Evolutionary conservation across 1,139 yeast species (phyloP).

Genomic region (Diutina sp.): DNA sequence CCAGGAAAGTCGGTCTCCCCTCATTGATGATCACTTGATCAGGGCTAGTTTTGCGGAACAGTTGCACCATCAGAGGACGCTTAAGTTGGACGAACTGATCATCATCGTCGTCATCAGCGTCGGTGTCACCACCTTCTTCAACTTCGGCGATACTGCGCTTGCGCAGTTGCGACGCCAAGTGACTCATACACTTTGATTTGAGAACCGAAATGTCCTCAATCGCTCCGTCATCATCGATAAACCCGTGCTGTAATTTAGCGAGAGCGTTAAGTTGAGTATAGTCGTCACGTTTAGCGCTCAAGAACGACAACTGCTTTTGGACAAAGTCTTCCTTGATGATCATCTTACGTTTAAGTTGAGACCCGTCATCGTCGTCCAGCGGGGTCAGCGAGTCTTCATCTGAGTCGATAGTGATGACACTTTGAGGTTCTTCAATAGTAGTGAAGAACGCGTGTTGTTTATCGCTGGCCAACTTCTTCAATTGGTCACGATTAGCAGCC

Average conservation of each 20-base stretch:
- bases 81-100: slow-evolving; percentile 27
- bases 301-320: slow-evolving; percentile 51
- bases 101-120: slow-evolving; percentile 18
- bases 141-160: slow-evolving; percentile 3
- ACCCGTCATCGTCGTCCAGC: slow-evolving; percentile 14
- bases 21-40: slow-evolving; percentile 20
- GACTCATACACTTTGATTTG: slow-evolving; percentile 33
- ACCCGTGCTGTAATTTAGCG: slow-evolving; percentile 26
- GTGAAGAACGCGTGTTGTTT: slow-evolving; percentile 66
- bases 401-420: slow-evolving; percentile 4
- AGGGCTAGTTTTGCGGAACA: slow-evolving; percentile 29
- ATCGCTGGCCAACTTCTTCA: slow-evolving; percentile 33
- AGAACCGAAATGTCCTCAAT: slow-evolving; percentile 33
- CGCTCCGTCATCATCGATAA: slow-evolving; percentile 18
- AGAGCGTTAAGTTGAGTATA: slow-evolving; percentile 19
- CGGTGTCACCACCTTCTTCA: slow-evolving; percentile 8
- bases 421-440: slow-evolving; percentile 42
- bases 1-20: slow-evolving; percentile 21
- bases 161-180: slow-evolving; percentile 13
- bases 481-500: slow-evolving; percentile 39
- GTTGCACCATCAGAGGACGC: slow-evolving; percentile 34
- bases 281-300: slow-evolving; percentile 16
- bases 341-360: slow-evolving; percentile 6
- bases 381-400: slow-evolving; percentile 13
- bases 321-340: slow-evolving; percentile 43